Base-by-base conservation (phyloP, 768 basidiomycete genomes). In the Pleurotus platypus region DNA sequence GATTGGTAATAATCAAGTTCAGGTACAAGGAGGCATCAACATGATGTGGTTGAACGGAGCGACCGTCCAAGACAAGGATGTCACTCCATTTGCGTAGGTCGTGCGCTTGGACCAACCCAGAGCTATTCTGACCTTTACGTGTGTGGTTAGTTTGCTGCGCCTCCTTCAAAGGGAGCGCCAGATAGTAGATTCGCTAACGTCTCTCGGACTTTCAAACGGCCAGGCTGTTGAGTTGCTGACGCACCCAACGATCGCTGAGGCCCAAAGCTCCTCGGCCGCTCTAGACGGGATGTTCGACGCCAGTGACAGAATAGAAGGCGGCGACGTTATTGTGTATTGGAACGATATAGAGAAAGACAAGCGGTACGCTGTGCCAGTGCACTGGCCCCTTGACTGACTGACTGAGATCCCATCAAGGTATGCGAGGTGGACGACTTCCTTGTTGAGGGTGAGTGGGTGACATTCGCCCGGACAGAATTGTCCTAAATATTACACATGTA, bases 301-400 rank as follows among this genome's bases (percentile, higher is more conserved):
- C 1, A 93, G 90, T 57, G 96, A 99, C 70, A 76, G 91, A 15
- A 64, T 67, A 2, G 97, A 99, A 67, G 92, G 82, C 1, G 92
- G 87, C 0, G 78, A 72, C 37, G 78, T 89, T 3, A 79, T 95
- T 39, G 66, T 86, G 0, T 98, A 91, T 84, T 90, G 89, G 87
- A 99, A 98, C 69, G 87, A 99, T 66, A 70, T 98, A 16, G 88
- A 92, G 72, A 89, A 83, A 60, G 97, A 98, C 69, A 75, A 72
- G 40, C 77, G 85, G 77, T 92, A 72, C 57, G 4, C 40, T 35
- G 5, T 39, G 30, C 57, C 38, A 11, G 37, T 54, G 15, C 60
- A 1, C 24, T 26, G 4, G 24, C 24, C 24, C 5, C 5, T 26
- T 26, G 35, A 4, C 4, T 24, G 30, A 13, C 46, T 50, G 12